Percentiles rank a stretch among this genome's conserved stretches.
Evolutionary conservation across 352 stramenopile genomes (phyloP).

Genomic region (Sclerospora graminicola): DNA sequence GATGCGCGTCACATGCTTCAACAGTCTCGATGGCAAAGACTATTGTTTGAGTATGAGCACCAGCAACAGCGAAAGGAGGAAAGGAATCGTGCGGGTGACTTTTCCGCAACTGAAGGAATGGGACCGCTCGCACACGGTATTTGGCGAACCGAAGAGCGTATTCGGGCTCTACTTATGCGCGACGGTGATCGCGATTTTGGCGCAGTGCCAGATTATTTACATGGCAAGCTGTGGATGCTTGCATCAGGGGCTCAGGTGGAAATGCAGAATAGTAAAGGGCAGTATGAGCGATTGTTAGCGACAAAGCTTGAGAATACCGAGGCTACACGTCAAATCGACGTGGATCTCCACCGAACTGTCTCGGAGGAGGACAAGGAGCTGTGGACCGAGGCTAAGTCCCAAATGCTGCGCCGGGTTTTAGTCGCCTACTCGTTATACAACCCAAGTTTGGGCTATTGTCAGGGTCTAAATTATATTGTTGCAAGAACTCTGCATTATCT

Average conservation of each 20-base stretch:
- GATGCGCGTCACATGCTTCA: constrained; percentile 37
- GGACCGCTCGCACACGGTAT: constrained; percentile 63
- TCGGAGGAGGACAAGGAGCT: constrained; percentile 41
- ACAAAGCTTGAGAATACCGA: constrained; percentile 54
- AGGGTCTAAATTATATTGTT: constrained; percentile 85
- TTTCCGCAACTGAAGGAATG: constrained; percentile 32
- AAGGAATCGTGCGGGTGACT: constrained; percentile 19
- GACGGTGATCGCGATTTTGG: constrained; percentile 53
- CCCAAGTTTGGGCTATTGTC: constrained; percentile 74
- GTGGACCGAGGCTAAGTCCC: constrained; percentile 59
- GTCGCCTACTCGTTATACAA: constrained; percentile 81
- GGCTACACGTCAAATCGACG: constrained; percentile 73
- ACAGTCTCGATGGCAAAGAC: constrained; percentile 45
- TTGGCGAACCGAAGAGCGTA: constrained; percentile 73
- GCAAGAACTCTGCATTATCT: constrained; percentile 57
- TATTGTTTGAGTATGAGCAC: constrained; percentile 59
- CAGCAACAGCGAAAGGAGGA: constrained; percentile 47
- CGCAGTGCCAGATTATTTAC: constrained; percentile 47
- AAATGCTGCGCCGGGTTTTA: constrained; percentile 71
- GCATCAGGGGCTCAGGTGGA: constrained; percentile 57
- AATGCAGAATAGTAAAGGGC: constrained; percentile 45
- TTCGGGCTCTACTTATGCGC: constrained; percentile 52
- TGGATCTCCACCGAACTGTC: constrained; percentile 72
- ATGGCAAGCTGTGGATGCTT: constrained; percentile 78
- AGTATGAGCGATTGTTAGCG: constrained; percentile 41